Evolutionary conservation across 306 rosid genomes (phyloP), one percentile per base, ranked within the genome.

Genomic region (Cucumis sativus): DNA sequence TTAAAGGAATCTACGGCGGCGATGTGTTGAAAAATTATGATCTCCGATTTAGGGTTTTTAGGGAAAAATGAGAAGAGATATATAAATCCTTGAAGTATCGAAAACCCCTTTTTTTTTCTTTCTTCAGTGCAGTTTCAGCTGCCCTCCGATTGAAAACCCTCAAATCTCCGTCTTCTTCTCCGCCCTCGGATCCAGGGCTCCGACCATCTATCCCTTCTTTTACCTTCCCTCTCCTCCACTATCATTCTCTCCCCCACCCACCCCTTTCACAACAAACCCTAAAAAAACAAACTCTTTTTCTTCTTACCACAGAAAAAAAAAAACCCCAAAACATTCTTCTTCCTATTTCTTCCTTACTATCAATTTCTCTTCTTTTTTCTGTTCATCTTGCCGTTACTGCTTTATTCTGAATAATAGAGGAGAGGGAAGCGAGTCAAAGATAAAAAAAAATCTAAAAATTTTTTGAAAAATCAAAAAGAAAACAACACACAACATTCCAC

Each of bases 171-270:
- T 76, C 67, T 64, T 20, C 55, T 20, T 73, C 74, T 64, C 85
- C 63, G 12, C 62, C 64, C 84, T 87, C 91, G 89, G 83, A 76
- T 83, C 84, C 77, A 85, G 88, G 84, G 68, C 83, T 80, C 86
- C 91, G 84, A 68, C 84, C 83, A 35, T 55, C 75, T 87, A 79
- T 80, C 82, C 80, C 76, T 43, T 35, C 69, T 73, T 15, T 71
- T 56, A 51, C 91, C 96, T 93, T 91, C 96, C 98, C 97, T 94
- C 98, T 91, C 97, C 96, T 94, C 98, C 79, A 41, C 78, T 84
- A 80, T 85, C 79, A 57, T 2, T 14, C 54, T 62, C 7, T 43
- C 61, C 37, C n/a, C n/a, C n/a, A n/a, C n/a, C n/a, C n/a, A n/a
- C n/a, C n/a, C 25, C 25, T 23, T 67, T 78, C 39, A 62, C 59